A percentile compares a stretch with the other conserved stretches of the same genome.
Evolutionary conservation across 108 stramenopile species (phyloP).

Genomic region (Cyclotella cryptica): DNA sequence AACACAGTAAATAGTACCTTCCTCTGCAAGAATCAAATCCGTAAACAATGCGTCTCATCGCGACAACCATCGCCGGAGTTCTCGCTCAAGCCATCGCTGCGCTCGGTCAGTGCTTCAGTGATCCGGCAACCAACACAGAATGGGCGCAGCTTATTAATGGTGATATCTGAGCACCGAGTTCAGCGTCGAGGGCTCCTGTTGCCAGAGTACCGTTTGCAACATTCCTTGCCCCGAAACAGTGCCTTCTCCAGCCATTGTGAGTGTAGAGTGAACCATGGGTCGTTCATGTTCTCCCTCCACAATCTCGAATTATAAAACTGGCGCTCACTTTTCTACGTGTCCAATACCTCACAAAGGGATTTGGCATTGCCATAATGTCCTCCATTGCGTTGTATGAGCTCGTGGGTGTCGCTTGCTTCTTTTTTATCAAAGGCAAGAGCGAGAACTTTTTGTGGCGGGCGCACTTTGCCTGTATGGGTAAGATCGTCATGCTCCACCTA

Average conservation of each 20-base stretch:
- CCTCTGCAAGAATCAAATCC: too few relatives aligned
- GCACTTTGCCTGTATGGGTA: slow-evolving; percentile 75
- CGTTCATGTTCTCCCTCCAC: too few relatives aligned
- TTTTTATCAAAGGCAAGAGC: slow-evolving; percentile 63
- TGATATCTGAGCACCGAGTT: slow-evolving; percentile 24
- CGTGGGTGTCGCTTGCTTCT: slow-evolving; percentile 62
- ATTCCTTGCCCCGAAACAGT: slow-evolving; percentile 62
- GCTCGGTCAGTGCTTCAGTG: slow-evolving; percentile 28
- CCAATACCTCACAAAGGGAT: slow-evolving; percentile 33
- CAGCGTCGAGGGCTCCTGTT: slow-evolving; percentile 52
- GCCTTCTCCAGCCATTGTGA: slow-evolving; percentile 45
- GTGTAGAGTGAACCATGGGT: neutral
- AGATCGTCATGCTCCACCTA: too few relatives aligned
- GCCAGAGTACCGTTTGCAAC: slow-evolving; percentile 60
- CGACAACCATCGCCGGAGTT: too few relatives aligned
- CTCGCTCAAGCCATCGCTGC: neutral
- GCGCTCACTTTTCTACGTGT: too few relatives aligned
- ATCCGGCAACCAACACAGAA: slow-evolving; percentile 12
- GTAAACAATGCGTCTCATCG: too few relatives aligned
- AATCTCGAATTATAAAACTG: neutral
- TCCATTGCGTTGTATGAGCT: slow-evolving; percentile 57
- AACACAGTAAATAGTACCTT: too few relatives aligned
- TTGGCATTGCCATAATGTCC: slow-evolving; percentile 65
- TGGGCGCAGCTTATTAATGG: slow-evolving; percentile 25
- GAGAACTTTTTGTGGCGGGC: slow-evolving; percentile 86